Conservation (phyloP, 2,329 filamentous ascomycete species). For the Tolypocladium cylindrosporum region DNA sequence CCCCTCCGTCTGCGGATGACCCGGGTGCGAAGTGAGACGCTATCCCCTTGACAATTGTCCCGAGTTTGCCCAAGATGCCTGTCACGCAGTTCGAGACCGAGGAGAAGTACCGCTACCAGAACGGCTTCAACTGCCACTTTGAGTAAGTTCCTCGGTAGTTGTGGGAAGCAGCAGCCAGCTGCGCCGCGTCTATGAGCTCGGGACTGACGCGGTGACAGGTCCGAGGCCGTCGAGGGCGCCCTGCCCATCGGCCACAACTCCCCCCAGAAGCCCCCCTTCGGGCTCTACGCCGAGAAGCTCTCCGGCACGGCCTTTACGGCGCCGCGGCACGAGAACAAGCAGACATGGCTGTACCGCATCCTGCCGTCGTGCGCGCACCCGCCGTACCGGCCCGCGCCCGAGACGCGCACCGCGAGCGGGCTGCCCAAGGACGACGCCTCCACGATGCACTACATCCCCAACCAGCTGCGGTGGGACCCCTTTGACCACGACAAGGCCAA, state of each 20-base stretch:
- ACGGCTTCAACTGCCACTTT: slow-evolving; percentile 68
- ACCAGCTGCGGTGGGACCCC: slow-evolving; percentile 75
- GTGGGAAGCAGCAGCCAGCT: neutral
- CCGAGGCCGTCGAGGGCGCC: slow-evolving; percentile 70
- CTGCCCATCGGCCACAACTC: slow-evolving; percentile 70
- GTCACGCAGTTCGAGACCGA: slow-evolving; percentile 35
- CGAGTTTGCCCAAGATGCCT: slow-evolving; percentile 30
- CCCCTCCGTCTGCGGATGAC: neutral
- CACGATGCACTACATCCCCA: slow-evolving; percentile 40
- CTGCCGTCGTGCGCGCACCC: slow-evolving; percentile 53
- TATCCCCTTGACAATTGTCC: neutral
- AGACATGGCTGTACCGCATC: slow-evolving; percentile 64
- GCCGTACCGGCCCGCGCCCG: slow-evolving; percentile 27
- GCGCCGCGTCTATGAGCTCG: neutral
- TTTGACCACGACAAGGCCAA: slow-evolving; percentile 56
- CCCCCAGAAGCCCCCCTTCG: slow-evolving; percentile 68
- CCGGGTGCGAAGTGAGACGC: neutral
- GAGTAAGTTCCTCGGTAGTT: slow-evolving; percentile 44
- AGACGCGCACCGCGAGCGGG: slow-evolving; percentile 23
- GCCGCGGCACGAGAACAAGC: slow-evolving; percentile 57
- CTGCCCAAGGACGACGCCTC: slow-evolving; percentile 8
- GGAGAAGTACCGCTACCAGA: slow-evolving; percentile 64
- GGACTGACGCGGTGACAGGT: slow-evolving; percentile 32
- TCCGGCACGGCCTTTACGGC: slow-evolving; percentile 61
- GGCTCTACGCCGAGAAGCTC: slow-evolving; percentile 74